phyloP scores from a whole-genome alignment of 108 stramenopile species.

The Phaeodactylum tricornutum region DNA sequence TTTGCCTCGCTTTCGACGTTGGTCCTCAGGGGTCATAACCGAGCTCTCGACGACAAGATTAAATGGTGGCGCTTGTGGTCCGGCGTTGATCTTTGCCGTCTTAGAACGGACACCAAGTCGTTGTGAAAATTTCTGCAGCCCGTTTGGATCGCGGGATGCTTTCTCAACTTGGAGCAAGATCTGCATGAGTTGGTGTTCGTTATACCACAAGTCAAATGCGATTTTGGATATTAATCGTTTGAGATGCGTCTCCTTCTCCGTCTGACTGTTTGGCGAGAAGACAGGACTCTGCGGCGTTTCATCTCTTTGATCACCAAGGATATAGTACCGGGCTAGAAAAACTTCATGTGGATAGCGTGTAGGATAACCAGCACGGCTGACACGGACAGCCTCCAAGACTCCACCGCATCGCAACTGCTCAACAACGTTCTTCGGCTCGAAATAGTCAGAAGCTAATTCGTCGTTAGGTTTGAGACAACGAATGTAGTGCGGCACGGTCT shows the following conservation, averaged over 20 bases:
- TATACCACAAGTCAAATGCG: constrained; percentile 73
- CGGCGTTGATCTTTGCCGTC: constrained; percentile 12
- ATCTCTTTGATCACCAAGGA: constrained; percentile 51
- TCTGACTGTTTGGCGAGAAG: constrained; percentile 26
- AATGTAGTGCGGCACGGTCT: constrained; percentile 81
- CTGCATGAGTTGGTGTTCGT: constrained; percentile 53
- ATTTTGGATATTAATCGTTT: constrained; percentile 73
- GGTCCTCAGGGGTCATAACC: constrained; percentile 50
- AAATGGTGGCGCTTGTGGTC: constrained; percentile 17
- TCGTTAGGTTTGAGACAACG: constrained; percentile 92
- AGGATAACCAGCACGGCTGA: constrained; percentile 93
- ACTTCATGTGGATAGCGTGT: constrained; percentile 82
- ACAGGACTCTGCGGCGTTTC: constrained; percentile 32
- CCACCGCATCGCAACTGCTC: constrained; percentile 91
- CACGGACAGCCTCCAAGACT: constrained; percentile 93
- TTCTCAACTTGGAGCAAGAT: constrained; percentile 20
- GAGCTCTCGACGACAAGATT: constrained; percentile 60
- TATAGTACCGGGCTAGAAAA: constrained; percentile 68
- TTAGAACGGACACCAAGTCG: neutral
- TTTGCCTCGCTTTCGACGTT: constrained; percentile 21
- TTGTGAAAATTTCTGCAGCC: neutral
- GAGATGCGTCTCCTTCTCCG: constrained; percentile 28
- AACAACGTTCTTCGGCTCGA: constrained; percentile 81
- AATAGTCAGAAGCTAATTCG: constrained; percentile 61
- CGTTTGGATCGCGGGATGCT: neutral